Percentiles rank a stretch among this genome's conserved stretches.
Conservation (phyloP, 1,139 yeast genomes). For the Hyphopichia burtonii region DNA sequence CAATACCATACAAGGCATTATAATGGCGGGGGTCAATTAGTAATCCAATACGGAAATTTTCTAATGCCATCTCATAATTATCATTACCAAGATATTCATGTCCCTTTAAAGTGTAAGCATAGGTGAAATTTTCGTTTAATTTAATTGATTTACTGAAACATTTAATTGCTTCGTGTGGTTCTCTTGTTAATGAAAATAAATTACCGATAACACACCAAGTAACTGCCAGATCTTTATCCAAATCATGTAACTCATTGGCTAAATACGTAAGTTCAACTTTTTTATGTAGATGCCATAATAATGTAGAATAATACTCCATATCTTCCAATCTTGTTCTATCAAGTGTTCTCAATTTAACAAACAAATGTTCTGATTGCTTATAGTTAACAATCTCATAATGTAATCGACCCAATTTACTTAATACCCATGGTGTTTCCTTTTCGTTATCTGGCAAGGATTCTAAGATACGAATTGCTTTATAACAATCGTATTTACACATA, state of each 20-base stretch:
- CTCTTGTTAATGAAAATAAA: constrained; percentile 76
- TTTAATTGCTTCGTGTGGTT: constrained; percentile 86
- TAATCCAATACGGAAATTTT: constrained; percentile 77
- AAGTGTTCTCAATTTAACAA: constrained; percentile 56
- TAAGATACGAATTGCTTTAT: constrained; percentile 71
- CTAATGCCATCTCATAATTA: constrained; percentile 86
- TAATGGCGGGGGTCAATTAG: constrained; percentile 80
- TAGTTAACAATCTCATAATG: constrained; percentile 90
- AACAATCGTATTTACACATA: constrained; percentile 70
- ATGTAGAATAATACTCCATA: constrained; percentile 88
- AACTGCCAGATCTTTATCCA: constrained; percentile 66
- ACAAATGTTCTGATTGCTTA: constrained; percentile 67
- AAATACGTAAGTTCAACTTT: constrained; percentile 78
- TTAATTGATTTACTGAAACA: constrained; percentile 82
- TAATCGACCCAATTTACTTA: constrained; percentile 73
- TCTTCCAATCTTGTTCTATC: constrained; percentile 85
- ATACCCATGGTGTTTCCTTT: constrained; percentile 80
- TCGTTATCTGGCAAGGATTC: constrained; percentile 64
- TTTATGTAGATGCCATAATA: constrained; percentile 89
- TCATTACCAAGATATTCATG: constrained; percentile 90
- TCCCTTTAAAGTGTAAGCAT: constrained; percentile 91
- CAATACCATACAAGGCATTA: constrained; percentile 94
- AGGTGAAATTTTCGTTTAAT: constrained; percentile 70
- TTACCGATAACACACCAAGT: constrained; percentile 96
- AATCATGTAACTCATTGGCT: constrained; percentile 76